A percentile compares a stretch with the other conserved stretches of the same genome.
These are phyloP conservation scores for Aspergillus chevalieri DNA, from an alignment of 2,329 filamentous ascomycete genomes.

Conservation along the genomic window DNA sequence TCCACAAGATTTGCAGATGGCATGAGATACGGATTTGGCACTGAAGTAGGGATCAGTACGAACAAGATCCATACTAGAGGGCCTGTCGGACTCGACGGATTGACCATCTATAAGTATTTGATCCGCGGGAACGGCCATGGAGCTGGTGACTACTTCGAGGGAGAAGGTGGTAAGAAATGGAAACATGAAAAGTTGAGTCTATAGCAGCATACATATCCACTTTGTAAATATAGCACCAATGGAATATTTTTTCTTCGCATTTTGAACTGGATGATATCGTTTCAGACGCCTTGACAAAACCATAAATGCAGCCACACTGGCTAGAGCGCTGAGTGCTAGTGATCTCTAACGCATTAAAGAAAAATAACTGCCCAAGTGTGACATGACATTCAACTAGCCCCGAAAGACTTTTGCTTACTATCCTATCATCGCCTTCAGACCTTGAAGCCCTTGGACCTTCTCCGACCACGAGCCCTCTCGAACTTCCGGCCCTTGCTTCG, in stretches of 20 bases:
- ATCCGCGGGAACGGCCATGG: constrained; percentile 76
- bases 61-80: constrained; percentile 97
- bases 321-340: neutral
- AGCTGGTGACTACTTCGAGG: constrained; percentile 63
- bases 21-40: constrained; percentile 95
- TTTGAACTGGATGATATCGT: neutral
- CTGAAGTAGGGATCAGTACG: constrained; percentile 95
- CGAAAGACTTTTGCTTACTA: neutral
- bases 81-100: constrained; percentile 84
- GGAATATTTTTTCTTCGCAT: neutral
- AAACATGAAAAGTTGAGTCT: constrained; percentile 49
- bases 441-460: constrained; percentile 99
- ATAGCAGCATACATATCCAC: neutral
- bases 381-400: neutral
- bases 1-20: constrained; percentile 92
- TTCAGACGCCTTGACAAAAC: neutral
- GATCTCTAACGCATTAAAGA: neutral
- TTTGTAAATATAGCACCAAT: neutral
- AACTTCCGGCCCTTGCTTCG: constrained; percentile 99
- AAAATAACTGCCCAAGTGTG: neutral
- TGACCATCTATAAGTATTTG: constrained; percentile 98
- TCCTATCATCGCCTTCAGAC: constrained; percentile 58
- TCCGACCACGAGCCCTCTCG: constrained; percentile 97
- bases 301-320: neutral
- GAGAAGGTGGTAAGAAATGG: constrained; percentile 48